Conservation (phyloP, 495 filamentous ascomycete species). For the Usnea hakonensis region DNA sequence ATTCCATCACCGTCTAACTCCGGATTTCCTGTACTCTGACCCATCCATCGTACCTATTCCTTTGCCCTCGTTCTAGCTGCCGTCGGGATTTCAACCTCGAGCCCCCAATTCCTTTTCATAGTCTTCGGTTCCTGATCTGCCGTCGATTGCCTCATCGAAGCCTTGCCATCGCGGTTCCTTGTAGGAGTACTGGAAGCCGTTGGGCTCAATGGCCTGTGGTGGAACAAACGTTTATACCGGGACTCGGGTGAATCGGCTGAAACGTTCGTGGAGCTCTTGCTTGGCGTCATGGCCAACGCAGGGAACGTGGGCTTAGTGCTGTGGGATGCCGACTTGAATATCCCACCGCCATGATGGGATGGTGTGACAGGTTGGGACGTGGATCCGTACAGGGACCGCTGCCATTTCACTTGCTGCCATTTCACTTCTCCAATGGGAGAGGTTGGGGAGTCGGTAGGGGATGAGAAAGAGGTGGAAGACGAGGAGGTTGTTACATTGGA, state of each 20-base stretch:
- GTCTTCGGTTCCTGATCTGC: background rate
- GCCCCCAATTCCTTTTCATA: slow-evolving; percentile 11
- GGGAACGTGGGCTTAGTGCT: slow-evolving; percentile 10
- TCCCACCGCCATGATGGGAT: background rate
- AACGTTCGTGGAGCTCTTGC: slow-evolving; percentile 4
- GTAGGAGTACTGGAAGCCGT: background rate
- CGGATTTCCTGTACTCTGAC: background rate
- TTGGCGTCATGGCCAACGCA: slow-evolving; percentile 21
- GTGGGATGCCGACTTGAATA: slow-evolving; percentile 4
- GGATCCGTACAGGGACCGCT: slow-evolving; percentile 17
- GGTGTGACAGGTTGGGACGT: slow-evolving; percentile 23
- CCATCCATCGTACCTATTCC: background rate
- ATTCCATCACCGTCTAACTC: background rate
- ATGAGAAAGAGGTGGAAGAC: slow-evolving; percentile 22
- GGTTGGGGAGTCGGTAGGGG: slow-evolving; percentile 16
- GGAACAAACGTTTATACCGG: slow-evolving; percentile 21
- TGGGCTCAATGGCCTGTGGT: slow-evolving; percentile 6
- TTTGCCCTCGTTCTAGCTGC: slow-evolving; percentile 8
- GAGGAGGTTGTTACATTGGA: slow-evolving; percentile 23
- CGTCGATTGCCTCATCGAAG: background rate
- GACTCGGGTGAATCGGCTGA: slow-evolving; percentile 10
- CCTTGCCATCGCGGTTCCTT: background rate
- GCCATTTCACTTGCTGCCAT: slow-evolving; percentile 12
- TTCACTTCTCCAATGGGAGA: slow-evolving; percentile 10
- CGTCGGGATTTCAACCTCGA: slow-evolving; percentile 18